Base-by-base conservation (phyloP, 148 eudicot genomes). In the Gaultheria prostrata region DNA sequence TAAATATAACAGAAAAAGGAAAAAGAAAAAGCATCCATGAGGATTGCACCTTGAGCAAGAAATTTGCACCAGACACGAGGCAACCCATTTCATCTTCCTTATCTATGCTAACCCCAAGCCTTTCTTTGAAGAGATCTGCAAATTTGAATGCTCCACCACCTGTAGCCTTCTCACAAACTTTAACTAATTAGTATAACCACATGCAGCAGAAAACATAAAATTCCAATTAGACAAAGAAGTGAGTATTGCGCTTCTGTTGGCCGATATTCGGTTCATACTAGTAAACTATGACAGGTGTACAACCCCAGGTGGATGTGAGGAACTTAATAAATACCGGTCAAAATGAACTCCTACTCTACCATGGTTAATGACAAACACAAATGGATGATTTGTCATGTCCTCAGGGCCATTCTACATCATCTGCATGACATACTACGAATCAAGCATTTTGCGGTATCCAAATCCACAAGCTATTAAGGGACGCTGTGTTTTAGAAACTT, bases 71-170 rank as follows among this genome's bases (percentile, higher is more conserved):
- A 67, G 98, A 92, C 32, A 96, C 98, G 49, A 96, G 97, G 87
- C 98, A 93, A 78, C 89, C 70, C 98, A 94, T 94, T 90, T 96
- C 98, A 83, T 96, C 98, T 88, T 96, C 98, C 88, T 96, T 96
- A 78, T 96, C 98, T 85, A 96, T 93, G 76, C 95, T 93, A 78
- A 96, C 95, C 71, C 98, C 98, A 85, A 96, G 98, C 88, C 89
- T 90, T 82, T 96, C 98, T 90, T 96, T 96, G 80, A 96, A 96
- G 79, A 96, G 93, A 82, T 96, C 98, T 28, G 98, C 89, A 89
- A 89, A 96, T 84, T 93, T 96, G 90, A 86, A 90, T 79, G 98
- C 98, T 89, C 98, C 98, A 78, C 98, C 98, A 85, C 98, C 98
- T 86, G 98, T 96, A 79, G 98, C 98, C 98, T 96, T 90, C 87